Percentiles rank a stretch among this genome's conserved stretches.
Conservation (phyloP, 805 yeast genomes). For the Citeromyces nyonsensis region DNA sequence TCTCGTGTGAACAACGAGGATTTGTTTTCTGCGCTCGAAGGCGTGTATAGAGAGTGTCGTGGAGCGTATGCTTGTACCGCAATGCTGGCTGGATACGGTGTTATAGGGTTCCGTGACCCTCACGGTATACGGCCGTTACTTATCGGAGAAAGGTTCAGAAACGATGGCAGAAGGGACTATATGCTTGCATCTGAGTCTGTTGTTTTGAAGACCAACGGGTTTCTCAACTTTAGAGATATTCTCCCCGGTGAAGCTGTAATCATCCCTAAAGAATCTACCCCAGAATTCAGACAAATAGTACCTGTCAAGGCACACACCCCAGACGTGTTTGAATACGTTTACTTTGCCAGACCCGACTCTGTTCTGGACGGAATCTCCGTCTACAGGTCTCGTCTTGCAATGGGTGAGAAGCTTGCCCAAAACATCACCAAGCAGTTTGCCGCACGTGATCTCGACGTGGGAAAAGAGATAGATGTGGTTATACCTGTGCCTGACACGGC, state of each 20-base stretch:
- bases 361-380: constrained; percentile 95
- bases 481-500: constrained; percentile 98
- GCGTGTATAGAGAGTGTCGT: constrained; percentile 66
- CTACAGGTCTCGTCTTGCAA: constrained; percentile 78
- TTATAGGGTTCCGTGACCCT: constrained; percentile 94
- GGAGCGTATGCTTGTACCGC: constrained; percentile 98
- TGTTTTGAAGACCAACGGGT: constrained; percentile 86
- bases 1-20: constrained; percentile 86
- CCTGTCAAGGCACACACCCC: constrained; percentile 74
- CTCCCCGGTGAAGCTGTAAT: constrained; percentile 95
- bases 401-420: constrained; percentile 84
- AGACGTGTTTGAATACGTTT: constrained; percentile 92
- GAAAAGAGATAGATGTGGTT: constrained; percentile 71
- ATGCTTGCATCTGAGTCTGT: constrained; percentile 95
- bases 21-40: constrained; percentile 72
- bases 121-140: constrained; percentile 89
- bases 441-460: constrained; percentile 22
- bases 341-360: constrained; percentile 95
- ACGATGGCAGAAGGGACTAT: constrained; percentile 64
- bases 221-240: constrained; percentile 63
- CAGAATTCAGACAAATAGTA: constrained; percentile 79
- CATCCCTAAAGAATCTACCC: constrained; percentile 62
- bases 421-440: constrained; percentile 33
- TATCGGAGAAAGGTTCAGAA: constrained; percentile 64
- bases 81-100: constrained; percentile 90